These are phyloP conservation scores for Myxozyma udenii DNA, from an alignment of 805 yeast genomes.

Conservation along the genomic window DNA sequence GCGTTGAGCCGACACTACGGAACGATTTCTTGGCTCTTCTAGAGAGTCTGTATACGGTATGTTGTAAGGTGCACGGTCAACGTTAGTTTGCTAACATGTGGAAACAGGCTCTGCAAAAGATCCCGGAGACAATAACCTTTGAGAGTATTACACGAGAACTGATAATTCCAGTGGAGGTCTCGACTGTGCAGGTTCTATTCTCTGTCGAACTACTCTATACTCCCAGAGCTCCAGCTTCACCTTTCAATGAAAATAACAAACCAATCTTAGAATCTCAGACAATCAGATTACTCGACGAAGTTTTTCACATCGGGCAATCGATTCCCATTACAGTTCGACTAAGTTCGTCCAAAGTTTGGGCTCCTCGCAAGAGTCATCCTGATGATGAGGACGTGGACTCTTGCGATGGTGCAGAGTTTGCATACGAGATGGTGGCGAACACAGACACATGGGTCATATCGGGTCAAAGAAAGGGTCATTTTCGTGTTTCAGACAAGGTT, in stretches of 20 bases:
- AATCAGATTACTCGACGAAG: conserved; percentile 35
- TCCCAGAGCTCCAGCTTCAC: neutral
- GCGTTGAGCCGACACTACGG: conserved; percentile 14
- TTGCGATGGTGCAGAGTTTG: conserved; percentile 38
- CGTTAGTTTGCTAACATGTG: no score
- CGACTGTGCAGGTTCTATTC: conserved; percentile 59
- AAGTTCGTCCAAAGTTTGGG: conserved; percentile 49
- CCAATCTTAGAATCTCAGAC: neutral
- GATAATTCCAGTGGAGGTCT: conserved; percentile 58
- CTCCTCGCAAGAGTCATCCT: conserved; percentile 10
- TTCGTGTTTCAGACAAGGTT: conserved; percentile 34
- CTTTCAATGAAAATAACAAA: neutral
- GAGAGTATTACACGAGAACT: conserved; percentile 34
- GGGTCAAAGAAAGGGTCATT: conserved; percentile 59
- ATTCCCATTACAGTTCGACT: conserved; percentile 48
- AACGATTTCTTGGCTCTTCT: neutral
- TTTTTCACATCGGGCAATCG: conserved; percentile 62
- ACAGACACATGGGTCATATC: conserved; percentile 77
- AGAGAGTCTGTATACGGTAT: conserved; percentile 5
- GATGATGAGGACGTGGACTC: neutral
- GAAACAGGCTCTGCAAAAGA: conserved; percentile 24
- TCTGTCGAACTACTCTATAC: conserved; percentile 45
- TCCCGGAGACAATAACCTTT: conserved; percentile 6
- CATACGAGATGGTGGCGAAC: conserved; percentile 49
- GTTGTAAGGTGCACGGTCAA: neutral